Evolutionary conservation across 331 rosid genomes (phyloP).

Genomic region (Rhamnella rubrinervis): DNA sequence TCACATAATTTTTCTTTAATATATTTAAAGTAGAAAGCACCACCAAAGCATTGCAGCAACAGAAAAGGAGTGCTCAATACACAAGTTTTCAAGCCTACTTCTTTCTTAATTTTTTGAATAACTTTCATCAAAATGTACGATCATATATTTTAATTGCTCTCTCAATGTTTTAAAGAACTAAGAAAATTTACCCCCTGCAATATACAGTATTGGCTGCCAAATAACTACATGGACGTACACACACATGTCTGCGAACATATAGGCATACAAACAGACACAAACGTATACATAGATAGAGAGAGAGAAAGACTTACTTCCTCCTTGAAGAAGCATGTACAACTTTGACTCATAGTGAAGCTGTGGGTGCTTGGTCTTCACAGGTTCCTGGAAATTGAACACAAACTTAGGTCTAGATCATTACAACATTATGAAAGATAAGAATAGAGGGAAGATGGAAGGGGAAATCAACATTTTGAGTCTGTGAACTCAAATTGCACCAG

Average conservation of each 20-base stretch:
- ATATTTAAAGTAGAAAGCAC: too few relatives aligned
- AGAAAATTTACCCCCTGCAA: background rate
- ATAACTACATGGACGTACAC: background rate
- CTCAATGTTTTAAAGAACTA: too few relatives aligned
- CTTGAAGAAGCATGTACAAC: constrained; percentile 97
- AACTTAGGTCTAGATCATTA: background rate
- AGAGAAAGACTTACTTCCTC: constrained; percentile 77
- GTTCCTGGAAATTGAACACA: constrained; percentile 55
- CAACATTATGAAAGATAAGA: too few relatives aligned
- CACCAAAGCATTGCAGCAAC: too few relatives aligned
- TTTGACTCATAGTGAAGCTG: constrained; percentile 99
- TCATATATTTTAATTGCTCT: too few relatives aligned
- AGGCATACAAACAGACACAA: too few relatives aligned
- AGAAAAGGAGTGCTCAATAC: too few relatives aligned
- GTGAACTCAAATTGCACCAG: background rate
- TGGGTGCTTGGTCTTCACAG: constrained; percentile 93
- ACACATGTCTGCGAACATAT: too few relatives aligned
- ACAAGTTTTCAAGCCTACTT: too few relatives aligned
- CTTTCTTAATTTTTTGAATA: too few relatives aligned
- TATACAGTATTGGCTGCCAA: background rate
- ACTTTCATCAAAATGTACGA: too few relatives aligned
- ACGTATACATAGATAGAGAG: constrained; percentile 8
- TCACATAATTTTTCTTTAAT: background rate
- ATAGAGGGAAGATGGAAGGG: too few relatives aligned
- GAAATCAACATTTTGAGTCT: background rate